Conservation (phyloP, 1,284 basidiomycete species). For the Vanrija pseudolonga region DNA sequence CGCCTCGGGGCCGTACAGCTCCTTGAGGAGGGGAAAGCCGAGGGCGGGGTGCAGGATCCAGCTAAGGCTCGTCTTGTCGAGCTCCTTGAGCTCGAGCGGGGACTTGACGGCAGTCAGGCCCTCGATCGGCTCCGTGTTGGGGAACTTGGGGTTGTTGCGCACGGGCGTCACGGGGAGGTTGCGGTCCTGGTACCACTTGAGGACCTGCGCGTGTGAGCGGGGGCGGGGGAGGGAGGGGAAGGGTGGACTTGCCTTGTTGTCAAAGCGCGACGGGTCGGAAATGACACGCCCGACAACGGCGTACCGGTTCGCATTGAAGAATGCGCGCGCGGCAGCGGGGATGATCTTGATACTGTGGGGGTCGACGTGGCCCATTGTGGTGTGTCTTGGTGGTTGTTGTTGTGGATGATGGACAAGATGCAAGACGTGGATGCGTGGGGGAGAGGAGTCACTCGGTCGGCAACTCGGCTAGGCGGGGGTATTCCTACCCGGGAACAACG, state of each 20-base stretch:
- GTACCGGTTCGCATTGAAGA: slow-evolving; percentile 36
- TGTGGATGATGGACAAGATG: not conserved
- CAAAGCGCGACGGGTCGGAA: slow-evolving; percentile 33
- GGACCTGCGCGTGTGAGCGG: slow-evolving; percentile 2
- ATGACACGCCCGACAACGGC: slow-evolving; percentile 41
- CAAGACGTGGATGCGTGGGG: not conserved
- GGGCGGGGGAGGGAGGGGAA: not conserved
- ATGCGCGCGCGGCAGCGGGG: slow-evolving; percentile 30
- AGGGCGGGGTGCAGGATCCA: slow-evolving; percentile 72
- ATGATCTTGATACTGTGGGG: slow-evolving; percentile 21
- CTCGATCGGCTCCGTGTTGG: slow-evolving; percentile 29
- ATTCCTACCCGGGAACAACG: too few relatives aligned
- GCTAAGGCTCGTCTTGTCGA: slow-evolving; percentile 68
- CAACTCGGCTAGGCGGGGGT: too few relatives aligned
- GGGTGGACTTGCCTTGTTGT: slow-evolving; percentile 34
- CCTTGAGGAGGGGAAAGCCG: slow-evolving; percentile 33
- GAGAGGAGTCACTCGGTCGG: too few relatives aligned
- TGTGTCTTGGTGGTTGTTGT: not conserved
- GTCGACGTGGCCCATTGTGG: slow-evolving; percentile 20
- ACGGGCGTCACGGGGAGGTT: slow-evolving; percentile 55
- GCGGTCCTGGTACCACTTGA: slow-evolving; percentile 68
- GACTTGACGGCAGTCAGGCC: slow-evolving; percentile 29
- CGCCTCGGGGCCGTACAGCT: slow-evolving; percentile 57
- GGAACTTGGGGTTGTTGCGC: slow-evolving; percentile 40
- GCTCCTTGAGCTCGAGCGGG: slow-evolving; percentile 60